phyloP scores from a whole-genome alignment of 768 basidiomycete species.

The Nevesoporus exiguus region DNA sequence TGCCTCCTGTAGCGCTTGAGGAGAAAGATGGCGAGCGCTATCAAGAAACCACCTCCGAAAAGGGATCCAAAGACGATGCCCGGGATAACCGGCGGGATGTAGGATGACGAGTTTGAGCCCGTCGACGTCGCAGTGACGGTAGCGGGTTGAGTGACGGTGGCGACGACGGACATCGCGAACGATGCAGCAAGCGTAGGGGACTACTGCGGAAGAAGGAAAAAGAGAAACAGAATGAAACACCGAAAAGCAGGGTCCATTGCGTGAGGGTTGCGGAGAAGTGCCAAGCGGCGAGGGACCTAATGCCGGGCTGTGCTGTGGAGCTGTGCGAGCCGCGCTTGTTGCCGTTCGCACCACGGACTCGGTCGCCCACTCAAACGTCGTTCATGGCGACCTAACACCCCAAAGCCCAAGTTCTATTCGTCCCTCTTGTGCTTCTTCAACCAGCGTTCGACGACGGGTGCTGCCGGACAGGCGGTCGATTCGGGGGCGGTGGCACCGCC shows the following conservation, averaged over 20 bases:
- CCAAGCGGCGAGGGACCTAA: background rate
- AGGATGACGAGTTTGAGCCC: background rate
- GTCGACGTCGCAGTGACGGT: background rate
- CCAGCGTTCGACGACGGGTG: slow-evolving; percentile 54
- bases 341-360: slow-evolving; percentile 12
- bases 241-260: background rate
- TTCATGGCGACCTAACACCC: background rate
- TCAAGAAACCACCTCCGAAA: slow-evolving; percentile 13
- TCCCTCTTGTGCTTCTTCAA: slow-evolving; percentile 34
- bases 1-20: slow-evolving; percentile 5
- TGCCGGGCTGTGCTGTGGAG: background rate
- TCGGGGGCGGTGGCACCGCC: slow-evolving; percentile 24
- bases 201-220: background rate
- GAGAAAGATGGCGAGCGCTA: slow-evolving; percentile 11
- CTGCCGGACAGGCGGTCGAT: slow-evolving; percentile 63
- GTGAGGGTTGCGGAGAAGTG: background rate
- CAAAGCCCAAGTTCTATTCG: background rate
- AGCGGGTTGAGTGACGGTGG: slow-evolving; percentile 3
- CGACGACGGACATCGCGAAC: slow-evolving; percentile 14
- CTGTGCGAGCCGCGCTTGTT: background rate
- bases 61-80: slow-evolving; percentile 23
- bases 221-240: background rate
- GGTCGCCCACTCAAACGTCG: background rate
- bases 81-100: slow-evolving; percentile 13
- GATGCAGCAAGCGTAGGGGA: too few species aligned